Percentiles rank a stretch among this genome's conserved stretches.
phyloP scores from a whole-genome alignment of 192 early-diverging fungal species.

The Gonapodya prolifera region DNA sequence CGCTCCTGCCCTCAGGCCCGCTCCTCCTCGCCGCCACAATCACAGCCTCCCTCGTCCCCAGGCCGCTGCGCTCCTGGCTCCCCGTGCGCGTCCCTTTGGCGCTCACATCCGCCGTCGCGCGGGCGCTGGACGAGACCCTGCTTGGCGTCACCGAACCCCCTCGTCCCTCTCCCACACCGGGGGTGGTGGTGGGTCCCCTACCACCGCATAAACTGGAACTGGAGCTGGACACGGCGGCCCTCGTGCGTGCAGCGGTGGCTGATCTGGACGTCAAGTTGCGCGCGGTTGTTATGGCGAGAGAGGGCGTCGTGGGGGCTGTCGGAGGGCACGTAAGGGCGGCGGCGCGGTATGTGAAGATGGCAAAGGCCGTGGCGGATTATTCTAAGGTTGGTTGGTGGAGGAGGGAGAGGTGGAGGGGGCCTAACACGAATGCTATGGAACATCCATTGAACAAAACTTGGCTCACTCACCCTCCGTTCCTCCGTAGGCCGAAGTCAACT shows the following conservation, averaged over 20 bases:
- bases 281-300: not conserved
- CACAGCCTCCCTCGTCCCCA: not conserved
- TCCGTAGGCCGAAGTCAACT: not conserved
- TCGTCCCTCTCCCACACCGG: not conserved
- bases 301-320: not conserved
- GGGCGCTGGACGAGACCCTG: not conserved
- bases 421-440: not conserved
- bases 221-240: not conserved
- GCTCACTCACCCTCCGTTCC: not conserved
- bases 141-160: not conserved
- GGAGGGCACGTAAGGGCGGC: not conserved
- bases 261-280: not conserved
- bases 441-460: not conserved
- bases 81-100: not conserved
- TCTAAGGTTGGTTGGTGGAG: not conserved
- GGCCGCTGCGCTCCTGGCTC: not conserved
- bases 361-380: not conserved
- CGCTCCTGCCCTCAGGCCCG: not conserved
- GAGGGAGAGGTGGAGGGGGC: not conserved
- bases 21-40: not conserved
- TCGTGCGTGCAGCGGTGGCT: not conserved
- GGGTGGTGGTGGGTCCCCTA: not conserved
- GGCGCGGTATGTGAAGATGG: not conserved
- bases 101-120: not conserved
- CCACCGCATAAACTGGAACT: not conserved